phyloP scores from a whole-genome alignment of 208 protist species.

The Leptomonas seymouri region DNA sequence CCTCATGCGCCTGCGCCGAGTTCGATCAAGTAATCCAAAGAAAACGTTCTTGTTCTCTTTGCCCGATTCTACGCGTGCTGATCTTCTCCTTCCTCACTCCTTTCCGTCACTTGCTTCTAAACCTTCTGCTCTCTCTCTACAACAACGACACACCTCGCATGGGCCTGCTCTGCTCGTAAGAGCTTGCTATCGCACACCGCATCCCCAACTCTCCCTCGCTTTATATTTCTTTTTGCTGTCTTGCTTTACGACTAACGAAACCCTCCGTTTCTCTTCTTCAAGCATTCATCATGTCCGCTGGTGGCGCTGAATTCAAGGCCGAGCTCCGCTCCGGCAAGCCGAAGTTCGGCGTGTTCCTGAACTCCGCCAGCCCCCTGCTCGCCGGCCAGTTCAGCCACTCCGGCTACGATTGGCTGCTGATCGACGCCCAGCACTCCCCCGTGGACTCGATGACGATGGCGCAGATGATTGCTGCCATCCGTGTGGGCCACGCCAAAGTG shows the following conservation, averaged over 20 bases:
- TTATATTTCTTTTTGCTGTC: not conserved
- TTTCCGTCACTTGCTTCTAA: not conserved
- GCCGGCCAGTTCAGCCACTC: slow-evolving; percentile 85
- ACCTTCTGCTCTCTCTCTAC: not conserved
- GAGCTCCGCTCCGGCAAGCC: slow-evolving; percentile 78
- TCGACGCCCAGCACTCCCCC: slow-evolving; percentile 79
- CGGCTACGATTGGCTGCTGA: slow-evolving; percentile 85
- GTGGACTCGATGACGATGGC: slow-evolving; percentile 58
- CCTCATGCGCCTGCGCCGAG: too few species aligned
- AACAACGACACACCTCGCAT: too few species aligned
- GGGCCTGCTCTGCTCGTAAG: not conserved
- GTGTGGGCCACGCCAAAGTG: slow-evolving; percentile 55
- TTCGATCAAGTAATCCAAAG: too few species aligned
- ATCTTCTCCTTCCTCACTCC: too few species aligned
- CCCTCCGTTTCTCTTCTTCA: not conserved
- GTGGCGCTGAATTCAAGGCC: slow-evolving; percentile 80
- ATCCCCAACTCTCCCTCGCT: too few species aligned
- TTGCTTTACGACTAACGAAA: not conserved
- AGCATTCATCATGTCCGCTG: slow-evolving; percentile 48
- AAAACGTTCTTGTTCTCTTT: too few species aligned
- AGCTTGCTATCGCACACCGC: slow-evolving; percentile 1
- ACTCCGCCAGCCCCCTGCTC: slow-evolving; percentile 68
- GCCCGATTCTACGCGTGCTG: too few species aligned
- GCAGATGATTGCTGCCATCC: slow-evolving; percentile 70
- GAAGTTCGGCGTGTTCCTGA: slow-evolving; percentile 84